Percentiles rank a stretch among this genome's conserved stretches.
phyloP scores from a whole-genome alignment of 106 monocot genomes.

The Dendrobium catenatum region DNA sequence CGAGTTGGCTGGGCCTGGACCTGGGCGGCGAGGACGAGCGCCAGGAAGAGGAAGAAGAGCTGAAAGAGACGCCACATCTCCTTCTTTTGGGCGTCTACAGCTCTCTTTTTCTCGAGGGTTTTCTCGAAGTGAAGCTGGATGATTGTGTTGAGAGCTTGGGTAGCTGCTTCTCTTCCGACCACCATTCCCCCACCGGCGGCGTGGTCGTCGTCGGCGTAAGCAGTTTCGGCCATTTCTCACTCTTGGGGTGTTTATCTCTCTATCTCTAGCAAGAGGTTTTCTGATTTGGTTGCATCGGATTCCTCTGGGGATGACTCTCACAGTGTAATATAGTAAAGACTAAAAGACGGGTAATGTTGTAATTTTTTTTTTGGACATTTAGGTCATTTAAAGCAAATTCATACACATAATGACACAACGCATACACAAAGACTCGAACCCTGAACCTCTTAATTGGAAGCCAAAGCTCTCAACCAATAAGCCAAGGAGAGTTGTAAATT shows the following conservation, averaged over 20 bases:
- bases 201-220: constrained; percentile 14
- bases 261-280: not conserved
- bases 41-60: constrained; percentile 85
- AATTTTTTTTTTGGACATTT: too few relatives aligned
- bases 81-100: constrained; percentile 81
- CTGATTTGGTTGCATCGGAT: not conserved
- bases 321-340: too few relatives aligned
- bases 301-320: too few relatives aligned
- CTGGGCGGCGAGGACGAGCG: constrained; percentile 39
- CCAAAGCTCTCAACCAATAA: too few relatives aligned
- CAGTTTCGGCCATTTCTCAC: constrained; percentile 23
- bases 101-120: constrained; percentile 84
- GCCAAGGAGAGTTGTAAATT: too few relatives aligned
- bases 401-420: too few relatives aligned
- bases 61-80: constrained; percentile 76
- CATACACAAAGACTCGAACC: too few relatives aligned
- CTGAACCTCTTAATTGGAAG: too few relatives aligned
- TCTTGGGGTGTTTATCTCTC: constrained; percentile 4
- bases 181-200: constrained; percentile 10
- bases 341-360: too few relatives aligned
- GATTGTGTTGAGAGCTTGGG: constrained; percentile 75
- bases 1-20: constrained; percentile 22
- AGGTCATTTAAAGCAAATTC: too few relatives aligned
- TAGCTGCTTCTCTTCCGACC: constrained; percentile 46
- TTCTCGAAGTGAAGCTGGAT: constrained; percentile 99